A percentile compares a stretch with the other conserved stretches of the same genome.
Evolutionary conservation across 208 protist species (phyloP).

Genomic region (Acanthamoeba sp.): DNA sequence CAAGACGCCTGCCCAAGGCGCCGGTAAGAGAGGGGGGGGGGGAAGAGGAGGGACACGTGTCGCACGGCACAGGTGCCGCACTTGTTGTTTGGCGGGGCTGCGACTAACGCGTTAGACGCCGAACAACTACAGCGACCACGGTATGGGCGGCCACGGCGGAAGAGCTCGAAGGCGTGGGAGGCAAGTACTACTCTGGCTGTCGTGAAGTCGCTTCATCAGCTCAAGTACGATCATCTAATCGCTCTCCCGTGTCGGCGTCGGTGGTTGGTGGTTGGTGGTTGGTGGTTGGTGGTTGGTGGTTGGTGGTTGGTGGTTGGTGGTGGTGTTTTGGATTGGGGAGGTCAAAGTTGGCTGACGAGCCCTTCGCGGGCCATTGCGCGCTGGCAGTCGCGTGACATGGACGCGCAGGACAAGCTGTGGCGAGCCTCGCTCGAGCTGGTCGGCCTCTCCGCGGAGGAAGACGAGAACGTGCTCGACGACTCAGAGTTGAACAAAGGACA

Average conservation of each 20-base stretch:
- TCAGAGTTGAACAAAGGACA: neutral
- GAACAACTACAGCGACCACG: neutral
- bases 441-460: neutral
- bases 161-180: slow-evolving; percentile 4
- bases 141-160: slow-evolving; percentile 34
- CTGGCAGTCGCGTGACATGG: neutral
- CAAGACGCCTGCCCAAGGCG: slow-evolving; percentile 26
- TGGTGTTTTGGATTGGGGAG: no score
- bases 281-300: no score
- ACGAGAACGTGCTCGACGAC: no score
- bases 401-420: slow-evolving; percentile 35
- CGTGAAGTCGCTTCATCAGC: slow-evolving; percentile 1
- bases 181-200: slow-evolving; percentile 27
- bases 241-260: neutral
- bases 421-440: neutral
- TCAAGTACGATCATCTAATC: neutral
- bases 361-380: no score
- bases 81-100: no score
- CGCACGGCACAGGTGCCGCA: no score
- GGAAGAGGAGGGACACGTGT: no score
- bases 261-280: no score
- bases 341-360: neutral
- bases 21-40: no score
- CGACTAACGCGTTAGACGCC: neutral
- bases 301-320: no score